phyloP scores from a whole-genome alignment of 495 filamentous ascomycete species.

The Aspergillus leporis region DNA sequence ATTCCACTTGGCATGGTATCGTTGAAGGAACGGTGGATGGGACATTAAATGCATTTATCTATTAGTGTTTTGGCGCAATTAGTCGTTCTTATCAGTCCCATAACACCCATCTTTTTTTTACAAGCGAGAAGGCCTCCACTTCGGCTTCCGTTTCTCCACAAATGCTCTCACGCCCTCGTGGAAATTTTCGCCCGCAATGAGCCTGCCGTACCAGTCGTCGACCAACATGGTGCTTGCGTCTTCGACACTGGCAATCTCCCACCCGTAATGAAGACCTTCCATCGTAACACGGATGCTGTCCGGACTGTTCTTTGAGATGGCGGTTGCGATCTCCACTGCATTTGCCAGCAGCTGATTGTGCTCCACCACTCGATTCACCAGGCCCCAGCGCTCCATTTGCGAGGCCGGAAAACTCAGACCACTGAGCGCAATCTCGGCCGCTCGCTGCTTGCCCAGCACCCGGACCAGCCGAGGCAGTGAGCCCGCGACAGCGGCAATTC shows the following conservation, averaged over 20 bases:
- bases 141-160: conserved; percentile 72
- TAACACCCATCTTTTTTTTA: conserved; percentile 31
- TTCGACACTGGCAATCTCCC: conserved; percentile 66
- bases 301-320: conserved; percentile 54
- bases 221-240: conserved; percentile 59
- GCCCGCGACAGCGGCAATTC: conserved; percentile 69
- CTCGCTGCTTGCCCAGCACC: conserved; percentile 66
- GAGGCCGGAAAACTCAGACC: conserved; percentile 57
- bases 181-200: conserved; percentile 72
- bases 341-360: conserved; percentile 44
- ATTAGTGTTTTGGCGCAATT: background rate
- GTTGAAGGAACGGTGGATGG: too few relatives aligned
- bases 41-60: too few relatives aligned
- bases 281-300: conserved; percentile 69
- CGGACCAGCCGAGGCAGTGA: conserved; percentile 70
- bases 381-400: conserved; percentile 65
- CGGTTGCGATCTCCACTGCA: conserved; percentile 45
- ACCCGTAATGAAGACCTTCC: conserved; percentile 64
- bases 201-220: conserved; percentile 56
- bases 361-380: conserved; percentile 58
- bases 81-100: background rate
- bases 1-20: too few relatives aligned
- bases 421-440: conserved; percentile 68
- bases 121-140: conserved; percentile 74
- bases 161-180: conserved; percentile 77